These are phyloP conservation scores for Zygosaccharomyces pseudobailii DNA, from an alignment of 1,139 yeast species.

Conservation along the genomic window DNA sequence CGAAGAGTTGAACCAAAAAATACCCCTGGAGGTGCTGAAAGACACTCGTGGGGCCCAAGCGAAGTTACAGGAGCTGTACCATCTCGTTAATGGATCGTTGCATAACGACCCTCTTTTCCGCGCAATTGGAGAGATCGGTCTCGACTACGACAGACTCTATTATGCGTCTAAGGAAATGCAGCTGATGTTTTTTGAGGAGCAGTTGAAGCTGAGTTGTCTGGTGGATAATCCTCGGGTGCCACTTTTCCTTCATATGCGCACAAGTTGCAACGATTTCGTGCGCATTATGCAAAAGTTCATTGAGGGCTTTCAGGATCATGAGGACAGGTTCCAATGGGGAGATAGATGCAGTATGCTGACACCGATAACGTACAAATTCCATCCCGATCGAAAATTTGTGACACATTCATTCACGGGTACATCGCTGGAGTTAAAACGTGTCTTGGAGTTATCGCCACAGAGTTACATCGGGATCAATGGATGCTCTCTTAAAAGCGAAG, in stretches of 20 bases:
- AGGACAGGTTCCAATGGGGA: constrained; percentile 22
- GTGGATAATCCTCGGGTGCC: constrained; percentile 43
- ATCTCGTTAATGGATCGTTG: constrained; percentile 48
- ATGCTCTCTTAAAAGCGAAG: constrained; percentile 78
- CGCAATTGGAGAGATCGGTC: constrained; percentile 89
- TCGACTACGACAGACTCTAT: constrained; percentile 86
- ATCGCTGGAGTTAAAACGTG: constrained; percentile 47
- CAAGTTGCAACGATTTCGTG: constrained; percentile 78
- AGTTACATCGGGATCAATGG: constrained; percentile 85
- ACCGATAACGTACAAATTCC: constrained; percentile 37
- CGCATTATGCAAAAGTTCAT: constrained; percentile 56
- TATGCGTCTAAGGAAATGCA: constrained; percentile 70
- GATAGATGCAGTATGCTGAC: constrained; percentile 18
- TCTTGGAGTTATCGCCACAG: constrained; percentile 38
- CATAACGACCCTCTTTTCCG: constrained; percentile 42
- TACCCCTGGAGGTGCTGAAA: constrained; percentile 40
- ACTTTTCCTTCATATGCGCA: constrained; percentile 83
- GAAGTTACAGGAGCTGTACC: constrained; percentile 39
- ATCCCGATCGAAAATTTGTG: constrained; percentile 43
- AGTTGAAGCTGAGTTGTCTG: constrained; percentile 42
- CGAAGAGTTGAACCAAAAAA: constrained; percentile 24
- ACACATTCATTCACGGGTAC: constrained; percentile 95
- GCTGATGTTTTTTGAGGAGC: constrained; percentile 58
- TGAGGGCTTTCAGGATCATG: constrained; percentile 33
- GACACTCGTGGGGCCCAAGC: constrained; percentile 11